These are phyloP conservation scores for Rhododendron griersonianum DNA, from an alignment of 148 eudicot species.

Conservation along the genomic window DNA sequence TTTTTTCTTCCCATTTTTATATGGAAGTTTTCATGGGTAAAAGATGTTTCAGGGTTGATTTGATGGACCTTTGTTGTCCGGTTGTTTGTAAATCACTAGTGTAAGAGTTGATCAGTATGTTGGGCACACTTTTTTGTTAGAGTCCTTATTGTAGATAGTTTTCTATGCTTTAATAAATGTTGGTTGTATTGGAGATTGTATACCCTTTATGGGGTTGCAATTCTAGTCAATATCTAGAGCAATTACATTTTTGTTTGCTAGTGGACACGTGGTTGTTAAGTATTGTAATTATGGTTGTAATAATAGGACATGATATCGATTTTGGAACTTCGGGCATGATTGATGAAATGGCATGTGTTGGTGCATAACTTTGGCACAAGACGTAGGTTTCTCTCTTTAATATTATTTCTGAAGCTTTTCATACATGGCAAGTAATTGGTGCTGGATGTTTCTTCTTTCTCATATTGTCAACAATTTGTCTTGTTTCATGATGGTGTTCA, in stretches of 20 bases:
- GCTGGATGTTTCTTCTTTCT: neutral
- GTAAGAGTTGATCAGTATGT: neutral
- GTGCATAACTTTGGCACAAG: neutral
- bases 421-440: neutral
- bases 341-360: neutral
- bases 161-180: neutral
- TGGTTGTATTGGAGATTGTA: neutral
- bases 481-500: neutral
- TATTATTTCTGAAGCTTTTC: neutral
- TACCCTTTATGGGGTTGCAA: neutral
- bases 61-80: neutral
- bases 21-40: neutral
- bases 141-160: neutral
- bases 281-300: neutral
- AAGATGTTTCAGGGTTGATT: neutral
- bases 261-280: neutral
- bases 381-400: neutral
- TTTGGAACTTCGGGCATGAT: neutral
- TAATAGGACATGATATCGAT: neutral
- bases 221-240: neutral
- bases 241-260: constrained; percentile 6
- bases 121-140: neutral
- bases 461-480: neutral
- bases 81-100: neutral
- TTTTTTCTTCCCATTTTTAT: neutral